Percentiles rank a stretch among this genome's conserved stretches.
These are phyloP conservation scores for Podaxis carcinomalis DNA, from an alignment of 768 basidiomycete species.

Conservation along the genomic window DNA sequence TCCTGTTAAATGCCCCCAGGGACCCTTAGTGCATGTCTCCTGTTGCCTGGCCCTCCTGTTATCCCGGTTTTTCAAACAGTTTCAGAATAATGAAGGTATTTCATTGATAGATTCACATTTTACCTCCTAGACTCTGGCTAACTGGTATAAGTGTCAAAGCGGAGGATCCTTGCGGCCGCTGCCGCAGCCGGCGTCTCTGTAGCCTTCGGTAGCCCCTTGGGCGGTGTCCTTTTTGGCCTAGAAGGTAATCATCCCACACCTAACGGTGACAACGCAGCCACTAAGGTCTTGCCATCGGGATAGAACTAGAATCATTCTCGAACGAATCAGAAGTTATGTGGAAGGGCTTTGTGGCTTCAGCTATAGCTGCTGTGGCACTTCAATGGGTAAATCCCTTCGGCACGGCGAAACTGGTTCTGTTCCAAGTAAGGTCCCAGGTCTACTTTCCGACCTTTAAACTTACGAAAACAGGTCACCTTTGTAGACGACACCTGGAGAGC, in stretches of 20 bases:
- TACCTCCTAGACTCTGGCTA: not conserved
- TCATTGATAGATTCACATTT: not conserved
- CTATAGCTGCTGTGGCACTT: constrained; percentile 79
- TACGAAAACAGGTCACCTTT: constrained; percentile 45
- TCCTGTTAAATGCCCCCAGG: constrained; percentile 32
- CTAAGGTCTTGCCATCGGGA: not conserved
- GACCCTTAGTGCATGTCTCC: constrained; percentile 82
- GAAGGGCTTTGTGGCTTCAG: constrained; percentile 88
- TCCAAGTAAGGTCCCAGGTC: constrained; percentile 43
- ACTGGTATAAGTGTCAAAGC: constrained; percentile 56
- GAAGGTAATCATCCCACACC: constrained; percentile 42
- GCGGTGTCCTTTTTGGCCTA: constrained; percentile 81
- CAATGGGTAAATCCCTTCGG: constrained; percentile 86
- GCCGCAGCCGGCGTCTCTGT: constrained; percentile 87
- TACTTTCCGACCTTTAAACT: not conserved
- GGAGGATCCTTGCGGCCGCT: constrained; percentile 77
- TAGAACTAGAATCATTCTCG: constrained; percentile 64
- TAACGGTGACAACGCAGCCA: not conserved
- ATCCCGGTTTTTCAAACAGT: constrained; percentile 63
- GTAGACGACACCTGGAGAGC: constrained; percentile 61
- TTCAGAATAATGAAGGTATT: constrained; percentile 73
- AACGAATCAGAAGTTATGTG: constrained; percentile 77
- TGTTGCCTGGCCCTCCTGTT: constrained; percentile 77
- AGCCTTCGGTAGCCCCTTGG: constrained; percentile 84
- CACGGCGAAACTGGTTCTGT: constrained; percentile 78